phyloP scores from a whole-genome alignment of 2,329 filamentous ascomycete species.

The Trichoderma pleuroti region DNA sequence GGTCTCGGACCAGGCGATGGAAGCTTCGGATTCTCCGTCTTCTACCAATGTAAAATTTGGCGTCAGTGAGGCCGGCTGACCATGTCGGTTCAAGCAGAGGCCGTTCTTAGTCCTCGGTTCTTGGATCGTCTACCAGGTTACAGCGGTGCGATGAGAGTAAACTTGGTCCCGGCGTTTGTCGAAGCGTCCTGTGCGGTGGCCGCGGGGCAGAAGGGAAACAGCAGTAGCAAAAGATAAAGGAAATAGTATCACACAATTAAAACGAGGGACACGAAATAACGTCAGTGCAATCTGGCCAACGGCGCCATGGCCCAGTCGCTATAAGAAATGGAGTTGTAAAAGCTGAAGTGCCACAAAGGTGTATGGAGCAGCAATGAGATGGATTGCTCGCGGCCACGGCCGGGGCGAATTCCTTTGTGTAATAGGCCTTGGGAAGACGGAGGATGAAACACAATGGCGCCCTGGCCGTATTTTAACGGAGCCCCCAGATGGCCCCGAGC shows the following conservation, averaged over 20 bases:
- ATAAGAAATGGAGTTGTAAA: slow-evolving; percentile 7
- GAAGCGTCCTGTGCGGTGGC: background rate
- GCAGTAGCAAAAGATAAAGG: slow-evolving; percentile 15
- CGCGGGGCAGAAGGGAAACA: slow-evolving; percentile 5
- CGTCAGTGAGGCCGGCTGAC: background rate
- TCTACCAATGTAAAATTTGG: background rate
- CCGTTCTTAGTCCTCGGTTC: slow-evolving; percentile 8
- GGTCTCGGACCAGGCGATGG: slow-evolving; percentile 1
- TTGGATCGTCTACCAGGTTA: slow-evolving; percentile 1
- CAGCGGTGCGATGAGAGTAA: background rate
- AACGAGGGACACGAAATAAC: slow-evolving; percentile 14
- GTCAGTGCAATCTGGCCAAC: slow-evolving; percentile 12
- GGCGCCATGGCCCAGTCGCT: slow-evolving; percentile 9
- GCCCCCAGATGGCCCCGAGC: slow-evolving; percentile 12
- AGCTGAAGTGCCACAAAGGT: slow-evolving; percentile 1
- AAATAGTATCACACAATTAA: slow-evolving; percentile 9
- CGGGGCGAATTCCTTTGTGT: slow-evolving; percentile 14
- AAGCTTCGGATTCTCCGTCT: background rate
- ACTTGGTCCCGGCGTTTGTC: slow-evolving; percentile 12
- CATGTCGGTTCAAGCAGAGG: slow-evolving; percentile 8
- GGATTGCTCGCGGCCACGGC: slow-evolving; percentile 14
- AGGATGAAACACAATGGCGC: slow-evolving; percentile 23
- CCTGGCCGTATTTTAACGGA: slow-evolving; percentile 17
- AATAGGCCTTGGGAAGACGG: slow-evolving; percentile 22
- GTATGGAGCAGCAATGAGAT: slow-evolving; percentile 15